Conservation (phyloP, 306 rosid species). For the Elaeagnus macrophylla region DNA sequence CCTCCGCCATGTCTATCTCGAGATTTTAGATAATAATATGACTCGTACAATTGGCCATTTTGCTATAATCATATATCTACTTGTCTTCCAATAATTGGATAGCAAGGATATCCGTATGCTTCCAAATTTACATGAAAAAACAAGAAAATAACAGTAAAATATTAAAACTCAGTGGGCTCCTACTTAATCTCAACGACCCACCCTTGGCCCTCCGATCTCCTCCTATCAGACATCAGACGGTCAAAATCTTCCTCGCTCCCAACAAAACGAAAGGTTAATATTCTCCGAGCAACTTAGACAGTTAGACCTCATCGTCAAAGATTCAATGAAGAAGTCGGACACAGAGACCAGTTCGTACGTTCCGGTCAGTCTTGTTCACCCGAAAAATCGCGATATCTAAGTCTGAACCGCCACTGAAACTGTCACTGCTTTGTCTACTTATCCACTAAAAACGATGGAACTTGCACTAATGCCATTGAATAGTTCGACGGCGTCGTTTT, state of each 20-base stretch:
- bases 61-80: too few species aligned
- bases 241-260: neutral
- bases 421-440: neutral
- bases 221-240: neutral
- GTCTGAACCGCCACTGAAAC: neutral
- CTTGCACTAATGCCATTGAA: constrained; percentile 27
- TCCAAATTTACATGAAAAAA: too few species aligned
- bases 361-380: neutral
- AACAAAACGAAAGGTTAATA: constrained; percentile 5
- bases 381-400: constrained; percentile 3
- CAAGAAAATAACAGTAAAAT: too few species aligned
- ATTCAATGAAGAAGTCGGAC: constrained; percentile 15
- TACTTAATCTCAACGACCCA: neutral
- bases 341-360: constrained; percentile 7
- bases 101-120: too few species aligned
- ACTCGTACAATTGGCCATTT: too few species aligned
- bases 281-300: neutral
- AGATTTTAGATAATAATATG: too few species aligned
- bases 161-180: neutral
- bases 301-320: constrained; percentile 3
- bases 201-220: constrained; percentile 11
- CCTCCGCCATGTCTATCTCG: too few species aligned
- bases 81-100: too few species aligned
- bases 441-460: constrained; percentile 9
- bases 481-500: constrained; percentile 38